Base-by-base conservation (phyloP, 2,329 filamentous ascomycete genomes). In the Aspergillus proliferans region DNA sequence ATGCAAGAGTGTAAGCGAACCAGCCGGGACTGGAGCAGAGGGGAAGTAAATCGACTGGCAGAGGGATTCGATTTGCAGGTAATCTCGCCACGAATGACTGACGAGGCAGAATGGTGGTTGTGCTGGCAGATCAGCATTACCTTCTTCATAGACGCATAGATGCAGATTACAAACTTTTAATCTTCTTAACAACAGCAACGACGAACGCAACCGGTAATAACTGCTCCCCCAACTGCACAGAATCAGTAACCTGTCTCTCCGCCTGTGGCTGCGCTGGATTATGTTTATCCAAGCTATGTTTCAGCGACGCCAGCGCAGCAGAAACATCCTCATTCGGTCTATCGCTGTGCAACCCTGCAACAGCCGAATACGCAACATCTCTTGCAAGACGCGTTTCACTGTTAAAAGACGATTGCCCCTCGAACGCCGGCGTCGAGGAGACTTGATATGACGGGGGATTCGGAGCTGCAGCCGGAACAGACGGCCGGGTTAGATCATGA, bases 91-190 rank as follows among this genome's bases (percentile, higher is more conserved):
- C 5, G 60, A 59, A 47, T 63, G 58, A 44, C 52, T 56, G 18
- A 61, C 56, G 28, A 63, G 46, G 33, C 51, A 61, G 28, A 63
- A 63, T 0, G 60, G 60, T 12, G 59, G 60, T 50, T 57, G 52
- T 3, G 49, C 58, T 60, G 30, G 6, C 21, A 1, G 19, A 15
- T 3, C 12, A 41, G 21, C 8, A n/a, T 41, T 18, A 18, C 8
- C 8, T 15, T n/a, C 14, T 36, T 41, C 12, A 19, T 10, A 14
- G 39, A 24, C 22, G 22, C 22, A 22, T 18, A 12, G 10, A 30
- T 4, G 26, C 10, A 30, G 22, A 22, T 22, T 14, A 24, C 45
- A 14, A 38, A 60, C 58, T 49, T 48, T 60, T 57, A 6, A 60
- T 51, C 22, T 55, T 58, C 24, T 52, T 54, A 3, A 60, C 51